These are phyloP conservation scores for Dacryopinax spathularia DNA, from an alignment of 768 basidiomycete genomes.

Conservation along the genomic window DNA sequence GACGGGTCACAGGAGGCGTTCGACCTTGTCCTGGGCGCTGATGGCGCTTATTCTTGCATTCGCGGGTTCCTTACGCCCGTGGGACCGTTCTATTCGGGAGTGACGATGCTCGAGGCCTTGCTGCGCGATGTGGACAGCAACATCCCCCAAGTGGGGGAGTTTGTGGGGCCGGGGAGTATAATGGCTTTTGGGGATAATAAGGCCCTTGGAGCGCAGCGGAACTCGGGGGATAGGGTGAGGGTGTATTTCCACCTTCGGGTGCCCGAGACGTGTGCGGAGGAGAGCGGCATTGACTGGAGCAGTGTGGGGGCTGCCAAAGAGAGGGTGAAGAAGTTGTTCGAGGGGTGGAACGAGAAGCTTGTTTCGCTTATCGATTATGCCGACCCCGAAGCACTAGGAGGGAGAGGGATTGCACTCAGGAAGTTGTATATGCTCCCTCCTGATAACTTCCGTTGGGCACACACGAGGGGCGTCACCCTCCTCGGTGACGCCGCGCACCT, in stretches of 20 bases:
- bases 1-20: constrained; percentile 6
- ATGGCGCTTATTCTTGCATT: constrained; percentile 30
- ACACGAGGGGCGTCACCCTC: constrained; percentile 12
- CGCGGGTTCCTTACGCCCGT: constrained; percentile 24
- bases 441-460: constrained; percentile 8
- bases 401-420: constrained; percentile 12
- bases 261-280: constrained; percentile 10
- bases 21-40: constrained; percentile 25
- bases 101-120: constrained; percentile 14
- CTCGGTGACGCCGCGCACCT: constrained; percentile 29
- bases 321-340: constrained; percentile 8
- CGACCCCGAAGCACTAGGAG: constrained; percentile 12
- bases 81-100: constrained; percentile 25
- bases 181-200: constrained; percentile 19
- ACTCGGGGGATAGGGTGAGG: constrained; percentile 19
- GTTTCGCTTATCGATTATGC: constrained; percentile 11
- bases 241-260: constrained; percentile 16
- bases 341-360: constrained; percentile 10
- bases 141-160: constrained; percentile 18
- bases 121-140: constrained; percentile 14
- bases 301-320: background rate
- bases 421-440: constrained; percentile 9
- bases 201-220: constrained; percentile 24
- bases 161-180: constrained; percentile 22
- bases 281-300: constrained; percentile 10